These are phyloP conservation scores for Aphanomyces euteiches DNA, from an alignment of 352 stramenopile genomes.

Conservation along the genomic window DNA sequence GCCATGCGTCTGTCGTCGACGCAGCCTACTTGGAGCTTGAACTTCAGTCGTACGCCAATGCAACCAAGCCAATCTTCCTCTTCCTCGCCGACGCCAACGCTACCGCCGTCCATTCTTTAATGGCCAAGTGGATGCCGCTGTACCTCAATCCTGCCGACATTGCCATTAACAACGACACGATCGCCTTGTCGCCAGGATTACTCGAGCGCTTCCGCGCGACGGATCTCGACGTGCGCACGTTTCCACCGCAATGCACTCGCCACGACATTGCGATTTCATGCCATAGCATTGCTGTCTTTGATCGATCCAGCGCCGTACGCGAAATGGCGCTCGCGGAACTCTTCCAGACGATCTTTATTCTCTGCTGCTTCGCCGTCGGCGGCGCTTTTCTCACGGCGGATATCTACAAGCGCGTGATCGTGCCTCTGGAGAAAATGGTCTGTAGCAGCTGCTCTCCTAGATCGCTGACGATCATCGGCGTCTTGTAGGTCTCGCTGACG, in stretches of 20 bases:
- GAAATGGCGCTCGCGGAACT: conserved; percentile 1
- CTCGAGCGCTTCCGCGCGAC: neutral
- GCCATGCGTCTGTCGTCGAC: neutral
- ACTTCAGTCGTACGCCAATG: conserved; percentile 8
- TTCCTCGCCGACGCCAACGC: conserved; percentile 16
- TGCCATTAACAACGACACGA: neutral
- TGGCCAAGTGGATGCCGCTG: neutral
- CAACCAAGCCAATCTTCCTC: conserved; percentile 21
- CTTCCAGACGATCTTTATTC: conserved; percentile 12
- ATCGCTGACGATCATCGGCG: neutral
- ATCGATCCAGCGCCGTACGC: neutral
- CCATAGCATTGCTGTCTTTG: conserved; percentile 25
- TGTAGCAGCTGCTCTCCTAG: neutral
- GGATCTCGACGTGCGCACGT: neutral
- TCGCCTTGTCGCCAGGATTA: neutral
- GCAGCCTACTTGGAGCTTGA: neutral
- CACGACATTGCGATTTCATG: neutral
- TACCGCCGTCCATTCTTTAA: neutral
- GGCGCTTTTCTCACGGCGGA: conserved; percentile 13
- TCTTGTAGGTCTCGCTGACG: conserved; percentile 16
- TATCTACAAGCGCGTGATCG: conserved; percentile 25
- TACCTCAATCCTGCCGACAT: conserved; percentile 6
- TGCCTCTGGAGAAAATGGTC: conserved; percentile 20
- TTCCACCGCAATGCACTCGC: neutral
- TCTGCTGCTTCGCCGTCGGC: conserved; percentile 12